These are phyloP conservation scores for Mrakia gelida DNA, from an alignment of 768 basidiomycete species.

Conservation along the genomic window DNA sequence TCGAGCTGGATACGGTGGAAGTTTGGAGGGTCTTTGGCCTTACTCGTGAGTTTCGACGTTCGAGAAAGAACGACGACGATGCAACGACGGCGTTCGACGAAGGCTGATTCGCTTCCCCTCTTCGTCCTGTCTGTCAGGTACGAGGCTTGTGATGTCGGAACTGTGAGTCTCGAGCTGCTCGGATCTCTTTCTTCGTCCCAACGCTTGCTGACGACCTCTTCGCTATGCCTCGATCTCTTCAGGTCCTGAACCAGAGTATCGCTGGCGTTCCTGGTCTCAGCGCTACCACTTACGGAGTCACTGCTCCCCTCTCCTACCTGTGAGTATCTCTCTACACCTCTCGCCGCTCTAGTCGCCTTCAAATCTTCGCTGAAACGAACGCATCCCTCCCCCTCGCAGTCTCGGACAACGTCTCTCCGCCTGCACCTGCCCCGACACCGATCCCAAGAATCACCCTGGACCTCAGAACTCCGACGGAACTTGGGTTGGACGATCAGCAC, in stretches of 20 bases:
- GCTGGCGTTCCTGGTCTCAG: neutral
- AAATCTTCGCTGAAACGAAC: neutral
- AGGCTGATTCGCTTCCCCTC: neutral
- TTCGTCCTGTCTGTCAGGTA: neutral
- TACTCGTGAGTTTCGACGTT: neutral
- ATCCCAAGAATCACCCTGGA: constrained; percentile 36
- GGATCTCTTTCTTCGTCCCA: neutral
- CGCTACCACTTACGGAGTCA: neutral
- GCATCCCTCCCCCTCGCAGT: constrained; percentile 27
- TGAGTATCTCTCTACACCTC: neutral
- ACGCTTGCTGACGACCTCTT: neutral
- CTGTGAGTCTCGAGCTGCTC: neutral
- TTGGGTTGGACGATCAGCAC: constrained; percentile 62
- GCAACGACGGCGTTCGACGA: neutral
- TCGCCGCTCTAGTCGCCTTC: no score
- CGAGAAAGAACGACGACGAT: no score
- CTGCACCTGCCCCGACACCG: constrained; percentile 72
- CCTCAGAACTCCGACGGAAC: constrained; percentile 52
- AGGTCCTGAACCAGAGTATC: no score
- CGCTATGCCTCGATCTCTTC: neutral
- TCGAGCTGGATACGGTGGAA: constrained; percentile 60
- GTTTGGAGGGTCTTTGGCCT: neutral
- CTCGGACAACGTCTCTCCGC: constrained; percentile 51
- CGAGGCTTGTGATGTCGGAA: constrained; percentile 28
- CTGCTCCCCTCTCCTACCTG: neutral